Conservation (phyloP, 352 stramenopile genomes). For the Blastocystis sp. region DNA sequence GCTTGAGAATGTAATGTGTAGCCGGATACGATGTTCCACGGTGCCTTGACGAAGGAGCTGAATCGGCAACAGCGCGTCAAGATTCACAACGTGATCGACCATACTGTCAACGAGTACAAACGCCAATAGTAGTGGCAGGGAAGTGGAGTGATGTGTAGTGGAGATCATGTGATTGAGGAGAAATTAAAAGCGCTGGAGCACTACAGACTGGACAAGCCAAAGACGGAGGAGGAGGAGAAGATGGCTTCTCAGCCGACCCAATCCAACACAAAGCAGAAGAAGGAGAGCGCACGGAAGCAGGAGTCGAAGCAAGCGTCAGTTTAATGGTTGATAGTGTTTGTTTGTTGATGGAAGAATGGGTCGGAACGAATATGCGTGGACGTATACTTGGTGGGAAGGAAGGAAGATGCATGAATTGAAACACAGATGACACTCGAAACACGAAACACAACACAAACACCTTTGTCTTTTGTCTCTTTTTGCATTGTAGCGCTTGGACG, state of each 20-base stretch:
- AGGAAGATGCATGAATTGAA: neutral
- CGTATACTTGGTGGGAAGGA: too few species aligned
- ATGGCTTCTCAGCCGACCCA: neutral
- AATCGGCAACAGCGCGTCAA: neutral
- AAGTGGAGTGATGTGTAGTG: neutral
- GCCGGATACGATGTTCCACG: neutral
- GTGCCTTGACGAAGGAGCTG: neutral
- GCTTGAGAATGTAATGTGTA: neutral
- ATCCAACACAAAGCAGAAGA: neutral
- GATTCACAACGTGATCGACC: constrained; percentile 23
- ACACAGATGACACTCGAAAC: constrained; percentile 8
- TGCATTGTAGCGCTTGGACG: neutral
- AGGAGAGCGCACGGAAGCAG: neutral
- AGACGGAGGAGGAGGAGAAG: neutral
- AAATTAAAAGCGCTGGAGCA: constrained; percentile 34
- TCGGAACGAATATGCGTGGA: too few species aligned
- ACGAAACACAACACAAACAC: constrained; percentile 37
- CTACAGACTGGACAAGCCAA: neutral
- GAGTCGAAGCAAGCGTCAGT: neutral
- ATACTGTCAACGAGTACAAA: constrained; percentile 4
- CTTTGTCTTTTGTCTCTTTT: neutral
- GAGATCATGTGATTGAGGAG: constrained; percentile 15
- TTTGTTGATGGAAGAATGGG: too few species aligned
- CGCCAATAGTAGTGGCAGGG: neutral
- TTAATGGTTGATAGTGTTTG: neutral